These are phyloP conservation scores for Helenozyma baotianmanensis DNA, from an alignment of 805 yeast genomes.

Conservation along the genomic window DNA sequence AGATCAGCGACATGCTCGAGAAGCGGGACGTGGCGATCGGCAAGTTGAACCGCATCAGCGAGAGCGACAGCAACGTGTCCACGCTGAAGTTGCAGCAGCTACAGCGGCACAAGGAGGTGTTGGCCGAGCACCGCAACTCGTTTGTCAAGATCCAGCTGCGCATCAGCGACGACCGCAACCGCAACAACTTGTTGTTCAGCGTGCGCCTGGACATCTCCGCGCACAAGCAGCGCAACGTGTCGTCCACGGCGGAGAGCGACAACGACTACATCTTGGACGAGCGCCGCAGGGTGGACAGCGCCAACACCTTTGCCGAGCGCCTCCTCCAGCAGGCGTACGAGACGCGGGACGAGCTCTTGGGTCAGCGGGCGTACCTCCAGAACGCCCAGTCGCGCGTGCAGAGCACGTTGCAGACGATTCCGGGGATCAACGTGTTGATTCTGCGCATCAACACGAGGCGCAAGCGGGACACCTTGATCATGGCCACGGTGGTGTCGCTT, in stretches of 20 bases:
- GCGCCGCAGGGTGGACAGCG: conserved; percentile 62
- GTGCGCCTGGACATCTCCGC: conserved; percentile 78
- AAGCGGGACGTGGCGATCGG: conserved; percentile 50
- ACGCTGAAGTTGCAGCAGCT: conserved; percentile 77
- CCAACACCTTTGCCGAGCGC: conserved; percentile 73
- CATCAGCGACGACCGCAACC: conserved; percentile 70
- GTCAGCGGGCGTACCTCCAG: conserved; percentile 63
- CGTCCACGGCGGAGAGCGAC: conserved; percentile 31
- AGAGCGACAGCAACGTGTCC: conserved; percentile 48
- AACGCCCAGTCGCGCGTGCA: conserved; percentile 62
- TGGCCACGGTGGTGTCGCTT: conserved; percentile 65
- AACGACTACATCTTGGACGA: conserved; percentile 79
- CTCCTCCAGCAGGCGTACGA: conserved; percentile 81
- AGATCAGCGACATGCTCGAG: conserved; percentile 23
- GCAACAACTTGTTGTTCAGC: conserved; percentile 65
- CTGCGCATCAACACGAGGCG: conserved; percentile 82
- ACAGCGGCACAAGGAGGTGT: conserved; percentile 72
- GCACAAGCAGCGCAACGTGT: conserved; percentile 43
- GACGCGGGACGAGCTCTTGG: conserved; percentile 77
- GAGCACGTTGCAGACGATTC: conserved; percentile 61
- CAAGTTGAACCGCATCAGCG: conserved; percentile 49
- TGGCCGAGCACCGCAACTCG: conserved; percentile 65
- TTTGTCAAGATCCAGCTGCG: conserved; percentile 54
- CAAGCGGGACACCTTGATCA: conserved; percentile 80
- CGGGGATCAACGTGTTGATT: conserved; percentile 76